phyloP scores from a whole-genome alignment of 2,329 filamentous ascomycete genomes.

The Zasmidium citrigriseum region DNA sequence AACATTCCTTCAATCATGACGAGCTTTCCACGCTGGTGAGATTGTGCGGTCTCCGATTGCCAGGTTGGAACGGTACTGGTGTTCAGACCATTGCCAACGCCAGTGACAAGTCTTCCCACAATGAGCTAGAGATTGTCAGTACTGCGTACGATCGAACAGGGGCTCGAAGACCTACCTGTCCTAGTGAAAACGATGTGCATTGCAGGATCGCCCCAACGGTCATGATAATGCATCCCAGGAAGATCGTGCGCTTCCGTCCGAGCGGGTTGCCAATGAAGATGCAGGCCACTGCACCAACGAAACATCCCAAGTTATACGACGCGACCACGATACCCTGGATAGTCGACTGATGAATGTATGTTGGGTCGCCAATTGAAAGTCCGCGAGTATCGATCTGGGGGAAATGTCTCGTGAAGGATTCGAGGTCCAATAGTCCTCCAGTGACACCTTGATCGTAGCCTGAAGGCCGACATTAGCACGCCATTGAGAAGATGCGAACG shows the following conservation, averaged over 20 bases:
- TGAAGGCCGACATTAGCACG: neutral
- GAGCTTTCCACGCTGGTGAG: constrained; percentile 46
- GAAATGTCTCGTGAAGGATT: constrained; percentile 44
- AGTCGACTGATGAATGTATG: neutral
- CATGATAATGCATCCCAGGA: constrained; percentile 52
- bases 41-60: constrained; percentile 54
- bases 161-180: constrained; percentile 30
- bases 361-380: constrained; percentile 2
- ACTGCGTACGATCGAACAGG: neutral
- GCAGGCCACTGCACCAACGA: constrained; percentile 51
- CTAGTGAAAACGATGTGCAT: constrained; percentile 44
- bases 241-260: constrained; percentile 54
- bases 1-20: constrained; percentile 49
- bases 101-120: constrained; percentile 53
- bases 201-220: constrained; percentile 52
- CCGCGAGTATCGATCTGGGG: constrained; percentile 40
- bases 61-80: constrained; percentile 51
- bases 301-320: constrained; percentile 46
- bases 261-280: constrained; percentile 54
- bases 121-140: constrained; percentile 40
- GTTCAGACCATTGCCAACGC: constrained; percentile 56
- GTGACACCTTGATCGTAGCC: constrained; percentile 39
- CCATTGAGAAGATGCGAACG: neutral
- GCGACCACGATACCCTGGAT: constrained; percentile 21
- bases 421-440: constrained; percentile 45